A percentile compares a stretch with the other conserved stretches of the same genome.
phyloP scores from a whole-genome alignment of 106 monocot genomes.

The Phalaenopsis aphrodite region DNA sequence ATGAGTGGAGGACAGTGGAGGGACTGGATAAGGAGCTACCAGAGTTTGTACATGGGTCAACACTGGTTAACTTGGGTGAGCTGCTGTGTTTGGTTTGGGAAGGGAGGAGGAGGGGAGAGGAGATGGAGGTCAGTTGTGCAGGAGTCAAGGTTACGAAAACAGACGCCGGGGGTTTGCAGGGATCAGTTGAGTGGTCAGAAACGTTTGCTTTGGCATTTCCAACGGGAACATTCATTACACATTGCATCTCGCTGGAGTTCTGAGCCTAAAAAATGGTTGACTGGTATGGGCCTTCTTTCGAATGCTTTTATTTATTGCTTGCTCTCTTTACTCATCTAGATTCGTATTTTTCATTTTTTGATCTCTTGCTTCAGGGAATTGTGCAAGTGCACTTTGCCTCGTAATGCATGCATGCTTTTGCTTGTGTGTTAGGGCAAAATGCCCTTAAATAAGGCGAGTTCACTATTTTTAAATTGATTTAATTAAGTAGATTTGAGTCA shows the following conservation, averaged over 20 bases:
- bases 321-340: too few species aligned
- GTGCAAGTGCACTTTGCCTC: too few species aligned
- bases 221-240: conserved; percentile 36
- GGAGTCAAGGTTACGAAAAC: conserved; percentile 35
- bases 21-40: conserved; percentile 53
- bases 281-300: too few species aligned
- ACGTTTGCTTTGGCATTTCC: conserved; percentile 12
- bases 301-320: too few species aligned
- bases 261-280: conserved; percentile 12
- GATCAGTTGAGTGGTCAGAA: conserved; percentile 37
- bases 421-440: too few species aligned
- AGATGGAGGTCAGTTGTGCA: conserved; percentile 36
- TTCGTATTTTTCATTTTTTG: too few species aligned
- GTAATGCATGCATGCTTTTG: too few species aligned
- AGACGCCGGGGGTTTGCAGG: conserved; percentile 23
- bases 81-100: conserved; percentile 71
- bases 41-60: conserved; percentile 55
- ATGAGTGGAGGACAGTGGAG: conserved; percentile 53
- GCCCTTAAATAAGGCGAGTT: too few species aligned
- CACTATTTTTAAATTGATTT: too few species aligned
- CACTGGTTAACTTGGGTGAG: conserved; percentile 41
- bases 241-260: conserved; percentile 49
- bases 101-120: conserved; percentile 17
- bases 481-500: too few species aligned
- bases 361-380: too few species aligned